Percentiles rank a stretch among this genome's conserved stretches.
Conservation (phyloP, 2,329 filamentous ascomycete genomes). For the Hypoxylon sp. region DNA sequence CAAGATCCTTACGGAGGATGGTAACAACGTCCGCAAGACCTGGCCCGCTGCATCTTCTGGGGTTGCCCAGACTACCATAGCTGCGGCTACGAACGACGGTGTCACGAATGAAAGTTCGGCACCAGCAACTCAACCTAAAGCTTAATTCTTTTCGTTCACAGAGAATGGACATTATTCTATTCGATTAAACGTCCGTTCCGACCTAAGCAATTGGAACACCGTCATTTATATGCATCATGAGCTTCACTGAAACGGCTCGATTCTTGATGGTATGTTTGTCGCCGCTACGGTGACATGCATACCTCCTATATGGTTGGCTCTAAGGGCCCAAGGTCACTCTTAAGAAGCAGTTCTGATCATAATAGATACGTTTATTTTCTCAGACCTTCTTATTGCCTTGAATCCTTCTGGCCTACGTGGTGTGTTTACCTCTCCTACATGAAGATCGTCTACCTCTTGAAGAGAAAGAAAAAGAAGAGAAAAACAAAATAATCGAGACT, state of each 20-base stretch:
- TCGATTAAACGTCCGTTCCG: slow-evolving; percentile 16
- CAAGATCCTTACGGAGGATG: slow-evolving; percentile 67
- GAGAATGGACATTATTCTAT: slow-evolving; percentile 8
- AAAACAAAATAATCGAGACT: background rate
- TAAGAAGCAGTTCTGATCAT: slow-evolving; percentile 23
- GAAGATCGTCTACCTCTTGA: background rate
- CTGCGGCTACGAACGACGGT: slow-evolving; percentile 49
- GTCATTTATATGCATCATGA: slow-evolving; percentile 4
- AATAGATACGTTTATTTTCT: slow-evolving; percentile 29
- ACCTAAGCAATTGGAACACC: background rate
- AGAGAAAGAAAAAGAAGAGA: background rate
- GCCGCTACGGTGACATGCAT: slow-evolving; percentile 9
- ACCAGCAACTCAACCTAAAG: slow-evolving; percentile 47
- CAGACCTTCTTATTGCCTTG: slow-evolving; percentile 10
- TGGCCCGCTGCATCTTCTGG: slow-evolving; percentile 48
- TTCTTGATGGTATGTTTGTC: slow-evolving; percentile 5
- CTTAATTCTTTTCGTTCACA: slow-evolving; percentile 30
- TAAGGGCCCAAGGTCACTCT: slow-evolving; percentile 5
- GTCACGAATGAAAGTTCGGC: slow-evolving; percentile 40
- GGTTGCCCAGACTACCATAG: slow-evolving; percentile 54
- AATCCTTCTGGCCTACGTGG: background rate
- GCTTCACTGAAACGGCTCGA: slow-evolving; percentile 23
- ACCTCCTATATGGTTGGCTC: background rate
- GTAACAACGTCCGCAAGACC: slow-evolving; percentile 53
- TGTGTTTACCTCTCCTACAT: background rate